Percentiles rank a stretch among this genome's conserved stretches.
These are phyloP conservation scores for Spinacia oleracea DNA, from an alignment of 179 eudicot genomes.

Conservation along the genomic window DNA sequence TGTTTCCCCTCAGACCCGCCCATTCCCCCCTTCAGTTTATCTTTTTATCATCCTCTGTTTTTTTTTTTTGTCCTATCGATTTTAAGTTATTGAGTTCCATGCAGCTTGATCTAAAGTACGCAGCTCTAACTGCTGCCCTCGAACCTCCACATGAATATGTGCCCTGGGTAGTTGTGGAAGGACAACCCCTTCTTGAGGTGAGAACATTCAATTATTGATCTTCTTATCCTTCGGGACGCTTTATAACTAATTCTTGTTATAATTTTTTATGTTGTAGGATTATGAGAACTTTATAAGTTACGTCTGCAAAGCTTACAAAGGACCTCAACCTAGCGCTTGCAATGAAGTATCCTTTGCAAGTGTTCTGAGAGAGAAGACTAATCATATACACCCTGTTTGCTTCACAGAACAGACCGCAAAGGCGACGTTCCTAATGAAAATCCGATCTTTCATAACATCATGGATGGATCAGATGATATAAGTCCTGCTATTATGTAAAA, in stretches of 20 bases:
- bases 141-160: conserved; percentile 79
- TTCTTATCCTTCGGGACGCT: background rate
- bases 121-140: conserved; percentile 63
- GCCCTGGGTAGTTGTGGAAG: conserved; percentile 91
- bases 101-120: conserved; percentile 83
- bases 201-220: background rate
- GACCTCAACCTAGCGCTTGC: conserved; percentile 64
- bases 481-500: background rate
- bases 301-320: conserved; percentile 75
- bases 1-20: too few species aligned
- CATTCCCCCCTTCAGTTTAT: background rate
- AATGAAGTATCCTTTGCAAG: conserved; percentile 26
- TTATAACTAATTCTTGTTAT: background rate
- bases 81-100: conserved; percentile 10
- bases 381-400: conserved; percentile 26
- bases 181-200: conserved; percentile 57
- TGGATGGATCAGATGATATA: conserved; percentile 17
- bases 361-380: conserved; percentile 25
- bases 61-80: conserved; percentile 12
- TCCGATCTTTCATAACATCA: conserved; percentile 29
- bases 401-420: conserved; percentile 29
- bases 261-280: conserved; percentile 42
- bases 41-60: background rate
- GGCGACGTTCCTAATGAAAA: conserved; percentile 24
- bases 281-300: conserved; percentile 56